Percentiles rank a stretch among this genome's conserved stretches.
Conservation (phyloP, 2,329 filamentous ascomycete species). For the Trichoderma sp. region DNA sequence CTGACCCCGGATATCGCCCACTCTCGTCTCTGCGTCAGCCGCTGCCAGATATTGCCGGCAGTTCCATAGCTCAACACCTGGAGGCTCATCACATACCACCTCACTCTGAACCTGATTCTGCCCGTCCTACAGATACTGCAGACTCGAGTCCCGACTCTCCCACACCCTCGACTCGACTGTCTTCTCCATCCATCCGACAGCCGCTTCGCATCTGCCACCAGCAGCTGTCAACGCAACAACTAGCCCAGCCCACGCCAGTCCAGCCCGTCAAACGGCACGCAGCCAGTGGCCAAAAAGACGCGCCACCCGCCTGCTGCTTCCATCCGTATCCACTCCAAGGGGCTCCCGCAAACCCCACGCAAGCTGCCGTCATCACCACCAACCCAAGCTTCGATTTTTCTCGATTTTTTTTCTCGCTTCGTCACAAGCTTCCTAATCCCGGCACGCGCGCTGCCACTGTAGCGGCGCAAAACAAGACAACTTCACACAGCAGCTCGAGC, state of each 20-base stretch:
- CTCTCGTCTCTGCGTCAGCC: no score
- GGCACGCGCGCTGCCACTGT: constrained; percentile 20
- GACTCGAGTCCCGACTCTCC: not conserved
- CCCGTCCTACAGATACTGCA: not conserved
- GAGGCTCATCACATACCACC: no score
- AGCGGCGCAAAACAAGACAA: not conserved
- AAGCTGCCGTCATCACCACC: constrained; percentile 28
- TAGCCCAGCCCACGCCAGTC: not conserved
- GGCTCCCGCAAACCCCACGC: constrained; percentile 28
- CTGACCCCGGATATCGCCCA: no score
- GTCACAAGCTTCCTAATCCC: constrained; percentile 14
- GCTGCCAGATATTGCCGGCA: no score
- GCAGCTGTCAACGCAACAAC: not conserved
- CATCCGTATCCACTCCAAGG: constrained; percentile 24
- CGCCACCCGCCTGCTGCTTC: constrained; percentile 23
- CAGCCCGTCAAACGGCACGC: not conserved
- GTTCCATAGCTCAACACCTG: no score
- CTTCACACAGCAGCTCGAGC: constrained; percentile 25
- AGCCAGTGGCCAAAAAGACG: constrained; percentile 8
- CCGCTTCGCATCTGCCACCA: constrained; percentile 17
- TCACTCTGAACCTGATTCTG: no score
- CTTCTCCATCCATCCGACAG: constrained; percentile 1
- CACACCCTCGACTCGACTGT: not conserved
- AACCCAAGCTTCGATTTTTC: constrained; percentile 16
- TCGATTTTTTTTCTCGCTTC: constrained; percentile 11